Percentiles rank a stretch among this genome's conserved stretches.
These are phyloP conservation scores for Lecanicillium sp. DNA, from an alignment of 2,329 filamentous ascomycete genomes.

Conservation along the genomic window DNA sequence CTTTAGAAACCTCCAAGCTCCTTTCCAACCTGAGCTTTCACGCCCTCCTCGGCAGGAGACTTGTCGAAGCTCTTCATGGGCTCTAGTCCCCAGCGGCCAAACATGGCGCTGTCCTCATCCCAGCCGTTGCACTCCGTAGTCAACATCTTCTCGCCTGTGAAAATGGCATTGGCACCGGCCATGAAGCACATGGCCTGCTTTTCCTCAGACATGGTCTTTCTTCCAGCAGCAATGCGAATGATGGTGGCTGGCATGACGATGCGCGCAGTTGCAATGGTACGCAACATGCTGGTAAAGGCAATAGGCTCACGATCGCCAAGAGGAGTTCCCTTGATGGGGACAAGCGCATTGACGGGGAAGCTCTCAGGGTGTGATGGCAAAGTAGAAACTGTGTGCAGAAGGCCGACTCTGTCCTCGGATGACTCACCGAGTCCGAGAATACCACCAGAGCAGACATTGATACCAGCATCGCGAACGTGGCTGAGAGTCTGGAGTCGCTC, in stretches of 20 bases:
- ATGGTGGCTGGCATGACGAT: slow-evolving; percentile 80
- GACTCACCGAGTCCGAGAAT: slow-evolving; percentile 81
- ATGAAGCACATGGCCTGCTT: slow-evolving; percentile 85
- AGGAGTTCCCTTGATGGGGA: slow-evolving; percentile 85
- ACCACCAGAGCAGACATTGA: slow-evolving; percentile 84
- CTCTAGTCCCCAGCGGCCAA: slow-evolving; percentile 70
- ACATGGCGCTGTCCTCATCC: slow-evolving; percentile 81
- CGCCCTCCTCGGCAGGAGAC: slow-evolving; percentile 13
- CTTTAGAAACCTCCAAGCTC: slow-evolving; percentile 5
- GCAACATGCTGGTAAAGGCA: slow-evolving; percentile 67
- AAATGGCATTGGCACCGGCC: slow-evolving; percentile 89
- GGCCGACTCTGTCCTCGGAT: slow-evolving; percentile 68
- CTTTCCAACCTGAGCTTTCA: slow-evolving; percentile 6
- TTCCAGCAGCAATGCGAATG: slow-evolving; percentile 76
- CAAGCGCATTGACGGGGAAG: slow-evolving; percentile 84
- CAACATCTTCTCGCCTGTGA: slow-evolving; percentile 92
- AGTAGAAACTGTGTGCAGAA: slow-evolving; percentile 75
- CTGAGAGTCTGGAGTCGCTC: slow-evolving; percentile 73
- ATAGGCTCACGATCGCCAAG: slow-evolving; percentile 67
- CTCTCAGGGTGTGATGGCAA: slow-evolving; percentile 78
- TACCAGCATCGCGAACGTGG: slow-evolving; percentile 75
- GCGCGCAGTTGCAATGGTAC: slow-evolving; percentile 76
- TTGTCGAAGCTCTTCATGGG: slow-evolving; percentile 58
- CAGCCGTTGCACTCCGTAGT: slow-evolving; percentile 87
- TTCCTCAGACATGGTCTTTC: slow-evolving; percentile 78